These are phyloP conservation scores for Macrolepiota albuminosa DNA, from an alignment of 768 basidiomycete species.

Conservation along the genomic window DNA sequence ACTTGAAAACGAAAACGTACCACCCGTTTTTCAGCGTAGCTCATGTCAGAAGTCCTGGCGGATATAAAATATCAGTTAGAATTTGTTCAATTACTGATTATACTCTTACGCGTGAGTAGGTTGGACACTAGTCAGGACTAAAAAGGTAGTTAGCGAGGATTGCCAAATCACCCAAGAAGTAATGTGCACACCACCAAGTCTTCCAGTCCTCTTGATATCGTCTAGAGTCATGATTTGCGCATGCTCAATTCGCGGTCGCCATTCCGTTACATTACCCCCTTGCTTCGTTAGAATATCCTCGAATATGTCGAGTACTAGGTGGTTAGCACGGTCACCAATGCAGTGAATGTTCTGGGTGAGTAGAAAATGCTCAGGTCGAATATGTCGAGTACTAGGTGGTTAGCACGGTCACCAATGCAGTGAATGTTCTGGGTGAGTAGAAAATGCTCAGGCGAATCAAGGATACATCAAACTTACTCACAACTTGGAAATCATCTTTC, in stretches of 20 bases:
- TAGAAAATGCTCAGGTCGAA: constrained; percentile 27
- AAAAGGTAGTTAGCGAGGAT: neutral
- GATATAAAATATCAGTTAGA: neutral
- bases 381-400: constrained; percentile 76
- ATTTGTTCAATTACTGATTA: neutral
- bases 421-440: constrained; percentile 65
- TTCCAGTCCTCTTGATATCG: constrained; percentile 67
- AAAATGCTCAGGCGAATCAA: neutral
- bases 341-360: constrained; percentile 74
- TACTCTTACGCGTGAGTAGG: constrained; percentile 80
- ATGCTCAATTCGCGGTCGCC: constrained; percentile 86
- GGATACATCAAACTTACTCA: constrained; percentile 30
- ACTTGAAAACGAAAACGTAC: constrained; percentile 30
- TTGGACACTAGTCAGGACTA: constrained; percentile 89
- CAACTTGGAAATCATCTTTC: constrained; percentile 79
- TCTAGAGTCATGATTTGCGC: constrained; percentile 77
- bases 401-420: constrained; percentile 87
- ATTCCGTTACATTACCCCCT: constrained; percentile 34
- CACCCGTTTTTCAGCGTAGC: constrained; percentile 81
- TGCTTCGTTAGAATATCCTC: constrained; percentile 50
- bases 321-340: constrained; percentile 87
- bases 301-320: constrained; percentile 78
- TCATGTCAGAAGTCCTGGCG: constrained; percentile 83
- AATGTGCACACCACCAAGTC: constrained; percentile 60
- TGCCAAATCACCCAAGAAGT: neutral